Percentiles rank a stretch among this genome's conserved stretches.
Conservation (phyloP, 2,329 filamentous ascomycete genomes). For the Remersonia thermophila region DNA sequence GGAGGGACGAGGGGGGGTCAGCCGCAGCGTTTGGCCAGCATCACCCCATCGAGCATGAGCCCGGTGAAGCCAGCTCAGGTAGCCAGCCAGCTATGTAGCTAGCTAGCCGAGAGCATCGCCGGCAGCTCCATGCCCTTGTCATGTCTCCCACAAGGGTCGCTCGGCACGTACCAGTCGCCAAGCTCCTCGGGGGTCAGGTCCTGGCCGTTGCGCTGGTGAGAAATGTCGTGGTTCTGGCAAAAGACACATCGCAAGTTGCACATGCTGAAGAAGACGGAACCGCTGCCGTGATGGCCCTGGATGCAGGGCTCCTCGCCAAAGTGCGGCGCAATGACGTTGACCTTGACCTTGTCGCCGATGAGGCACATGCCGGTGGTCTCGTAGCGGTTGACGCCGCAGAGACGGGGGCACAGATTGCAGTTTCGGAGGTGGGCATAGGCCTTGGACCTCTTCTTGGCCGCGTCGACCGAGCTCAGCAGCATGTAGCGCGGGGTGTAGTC, state of each 20-base stretch:
- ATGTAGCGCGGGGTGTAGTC: slow-evolving; percentile 64
- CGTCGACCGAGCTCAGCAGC: slow-evolving; percentile 53
- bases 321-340: slow-evolving; percentile 76
- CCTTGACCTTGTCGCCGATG: slow-evolving; percentile 63
- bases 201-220: slow-evolving; percentile 69
- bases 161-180: slow-evolving; percentile 28
- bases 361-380: slow-evolving; percentile 67
- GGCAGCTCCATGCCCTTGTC: too few relatives aligned
- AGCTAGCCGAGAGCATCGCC: too few relatives aligned
- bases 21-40: too few relatives aligned
- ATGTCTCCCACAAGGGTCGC: too few relatives aligned
- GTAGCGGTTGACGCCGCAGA: slow-evolving; percentile 70
- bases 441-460: slow-evolving; percentile 57
- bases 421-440: slow-evolving; percentile 65
- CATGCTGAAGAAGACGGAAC: slow-evolving; percentile 60
- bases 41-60: too few relatives aligned
- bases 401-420: slow-evolving; percentile 69
- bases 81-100: too few relatives aligned
- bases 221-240: slow-evolving; percentile 75
- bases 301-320: slow-evolving; percentile 79
- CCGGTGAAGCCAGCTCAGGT: too few relatives aligned
- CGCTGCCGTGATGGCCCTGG: slow-evolving; percentile 69
- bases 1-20: too few relatives aligned
- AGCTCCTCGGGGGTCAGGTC: slow-evolving; percentile 68
- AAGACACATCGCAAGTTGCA: slow-evolving; percentile 63